Evolutionary conservation across 768 basidiomycete species (phyloP).

Genomic region (Panaeolus cyanescens): DNA sequence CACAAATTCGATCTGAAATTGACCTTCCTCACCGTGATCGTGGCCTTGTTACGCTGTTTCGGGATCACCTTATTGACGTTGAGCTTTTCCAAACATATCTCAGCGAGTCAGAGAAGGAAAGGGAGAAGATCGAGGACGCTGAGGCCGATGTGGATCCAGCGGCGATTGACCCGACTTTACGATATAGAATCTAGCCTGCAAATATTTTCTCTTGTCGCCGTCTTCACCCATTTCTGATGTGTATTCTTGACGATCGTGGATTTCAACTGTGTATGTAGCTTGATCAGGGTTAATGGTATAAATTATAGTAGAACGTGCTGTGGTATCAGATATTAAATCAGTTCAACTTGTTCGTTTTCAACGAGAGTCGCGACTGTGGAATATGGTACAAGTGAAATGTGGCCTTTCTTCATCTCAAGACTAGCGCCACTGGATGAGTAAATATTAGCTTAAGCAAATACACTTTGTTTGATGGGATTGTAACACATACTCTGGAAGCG

Average conservation of each 20-base stretch:
- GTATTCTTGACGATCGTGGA: not conserved
- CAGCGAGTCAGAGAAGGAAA: not conserved
- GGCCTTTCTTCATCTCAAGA: slow-evolving; percentile 76
- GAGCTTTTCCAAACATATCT: not conserved
- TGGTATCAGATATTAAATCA: slow-evolving; percentile 59
- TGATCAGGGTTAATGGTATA: slow-evolving; percentile 6
- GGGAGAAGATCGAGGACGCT: not conserved
- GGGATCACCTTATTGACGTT: slow-evolving; percentile 4
- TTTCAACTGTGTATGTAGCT: slow-evolving; percentile 2
- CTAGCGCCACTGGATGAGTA: slow-evolving; percentile 53
- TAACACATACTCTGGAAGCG: slow-evolving; percentile 65
- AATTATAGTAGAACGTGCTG: slow-evolving; percentile 10
- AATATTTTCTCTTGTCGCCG: no score
- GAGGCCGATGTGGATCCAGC: not conserved
- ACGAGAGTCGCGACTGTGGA: slow-evolving; percentile 75
- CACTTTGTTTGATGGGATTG: not conserved
- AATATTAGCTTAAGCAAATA: not conserved
- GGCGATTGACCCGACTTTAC: not conserved
- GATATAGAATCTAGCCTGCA: not conserved
- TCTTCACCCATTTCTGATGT: no score
- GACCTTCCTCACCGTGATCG: not conserved
- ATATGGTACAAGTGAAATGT: slow-evolving; percentile 82
- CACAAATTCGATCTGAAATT: not conserved
- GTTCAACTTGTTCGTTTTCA: slow-evolving; percentile 69
- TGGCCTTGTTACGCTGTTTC: slow-evolving; percentile 5